These are phyloP conservation scores for Fusarium chuoi DNA, from an alignment of 2,329 filamentous ascomycete genomes.

Conservation along the genomic window DNA sequence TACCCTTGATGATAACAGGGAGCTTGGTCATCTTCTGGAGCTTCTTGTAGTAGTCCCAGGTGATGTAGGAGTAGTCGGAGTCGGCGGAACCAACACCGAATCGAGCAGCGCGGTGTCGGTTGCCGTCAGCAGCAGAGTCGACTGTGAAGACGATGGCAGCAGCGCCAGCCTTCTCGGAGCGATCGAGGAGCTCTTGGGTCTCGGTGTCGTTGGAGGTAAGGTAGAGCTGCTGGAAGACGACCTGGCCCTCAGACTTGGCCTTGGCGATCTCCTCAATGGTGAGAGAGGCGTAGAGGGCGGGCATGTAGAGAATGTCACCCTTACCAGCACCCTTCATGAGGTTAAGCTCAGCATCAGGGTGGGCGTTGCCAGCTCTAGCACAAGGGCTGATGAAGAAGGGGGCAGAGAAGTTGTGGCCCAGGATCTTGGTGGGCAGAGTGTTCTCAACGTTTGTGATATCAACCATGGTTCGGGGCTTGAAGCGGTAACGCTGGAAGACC, in stretches of 20 bases:
- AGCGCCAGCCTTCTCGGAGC: constrained; percentile 48
- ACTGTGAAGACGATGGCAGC: constrained; percentile 53
- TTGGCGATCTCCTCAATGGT: constrained; percentile 52
- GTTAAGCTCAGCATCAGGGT: constrained; percentile 60
- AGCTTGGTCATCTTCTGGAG: constrained; percentile 50
- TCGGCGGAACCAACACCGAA: constrained; percentile 52
- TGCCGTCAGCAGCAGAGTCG: constrained; percentile 53
- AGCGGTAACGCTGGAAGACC: constrained; percentile 59
- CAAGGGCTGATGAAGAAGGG: constrained; percentile 67
- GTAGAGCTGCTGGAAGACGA: constrained; percentile 53
- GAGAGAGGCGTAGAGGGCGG: constrained; percentile 48
- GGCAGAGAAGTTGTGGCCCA: constrained; percentile 63
- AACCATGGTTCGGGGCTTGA: constrained; percentile 61
- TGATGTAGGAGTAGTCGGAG: constrained; percentile 41
- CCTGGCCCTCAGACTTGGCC: constrained; percentile 50
- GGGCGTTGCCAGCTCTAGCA: constrained; percentile 56
- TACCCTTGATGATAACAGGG: constrained; percentile 55
- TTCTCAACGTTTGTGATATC: constrained; percentile 58
- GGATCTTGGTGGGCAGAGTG: constrained; percentile 57
- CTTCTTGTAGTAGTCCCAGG: constrained; percentile 52
- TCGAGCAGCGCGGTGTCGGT: constrained; percentile 54
- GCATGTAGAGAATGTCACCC: constrained; percentile 63
- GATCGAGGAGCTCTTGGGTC: constrained; percentile 46
- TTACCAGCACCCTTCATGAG: constrained; percentile 60
- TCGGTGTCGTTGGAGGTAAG: constrained; percentile 48